Evolutionary conservation across 1,284 basidiomycete species (phyloP), one percentile per base, ranked within the genome.

Genomic region (Pterulicium gracile): DNA sequence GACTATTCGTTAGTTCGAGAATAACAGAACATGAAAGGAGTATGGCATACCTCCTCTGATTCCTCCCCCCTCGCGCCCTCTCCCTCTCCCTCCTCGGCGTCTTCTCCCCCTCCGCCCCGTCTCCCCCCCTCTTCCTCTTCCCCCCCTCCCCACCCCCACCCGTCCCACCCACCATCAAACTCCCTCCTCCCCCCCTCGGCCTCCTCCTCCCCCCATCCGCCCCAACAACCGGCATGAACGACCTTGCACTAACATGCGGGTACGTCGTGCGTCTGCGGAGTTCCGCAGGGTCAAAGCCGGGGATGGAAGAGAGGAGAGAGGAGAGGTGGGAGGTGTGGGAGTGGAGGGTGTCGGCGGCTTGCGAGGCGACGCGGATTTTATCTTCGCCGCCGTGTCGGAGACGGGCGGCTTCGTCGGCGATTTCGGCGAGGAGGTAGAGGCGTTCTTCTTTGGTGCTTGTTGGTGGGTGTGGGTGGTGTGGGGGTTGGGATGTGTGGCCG

Each of bases 361-460:
- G 88, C 54, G 87, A 91, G 7, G 93, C 93, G 49, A 98, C 93
- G 57, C 94, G 80, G 61, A 98, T 98, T 74, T 98, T 98, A 79
- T 99, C 95, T 63, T 98, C 96, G 40, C 89, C 91, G 34, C 96
- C 96, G 49, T 94, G 79, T 63, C 93, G 93, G 68, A 97, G 89
- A 43, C 88, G 77, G 35, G 77, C 70, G 0, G 93, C 91, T 63
- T 97, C 94, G 51, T 97, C 93, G 7, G 93, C 91, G 56, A 97
- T 92, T 61, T 96, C 90, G 50, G 83, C 78, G 50, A 99, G 78
- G 22, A 94, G 79, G 67, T 83, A 79, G 45, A 98, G 81, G 34
- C 93, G 79, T 55, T 91, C 79, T 50, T 86, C 81, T 51, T 89
- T 88, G 36, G 36, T 10, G n/a, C n/a, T 4, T 10, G 15, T 15